Evolutionary conservation across 2,329 filamentous ascomycete genomes (phyloP), one percentile per base, ranked within the genome.

Genomic region (Cercospora janseana): DNA sequence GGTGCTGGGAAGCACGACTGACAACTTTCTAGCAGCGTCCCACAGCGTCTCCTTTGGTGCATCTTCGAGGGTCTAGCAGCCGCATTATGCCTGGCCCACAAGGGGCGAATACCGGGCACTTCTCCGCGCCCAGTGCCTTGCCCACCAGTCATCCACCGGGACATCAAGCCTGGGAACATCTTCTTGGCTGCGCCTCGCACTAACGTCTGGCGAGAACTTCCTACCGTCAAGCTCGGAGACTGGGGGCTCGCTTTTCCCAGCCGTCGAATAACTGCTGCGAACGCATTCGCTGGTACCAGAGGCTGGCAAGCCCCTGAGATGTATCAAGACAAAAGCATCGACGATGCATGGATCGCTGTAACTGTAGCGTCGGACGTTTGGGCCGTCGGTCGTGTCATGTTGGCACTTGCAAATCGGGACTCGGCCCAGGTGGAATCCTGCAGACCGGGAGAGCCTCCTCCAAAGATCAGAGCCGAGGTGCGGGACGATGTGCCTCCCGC

Each of bases 161-260:
- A 55, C 16, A 13, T 55, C 31, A 55, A 55, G 31, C 48, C 52
- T 9, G 26, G 3, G 7, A 55, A 55, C 18, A 31, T 54, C 15
- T 47, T 54, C 32, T 40, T 54, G 4, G 41, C 32, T 6, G 10
- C 18, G n/a, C 34, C 47, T 3, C 27, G 35, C 18, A 9, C 10
- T 12, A 28, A 29, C 4, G 18, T 31, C 15, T 50, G 51, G 51
- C 34, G 46, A 0, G 29, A 37, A 4, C 20, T 54, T n/a, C 46
- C 46, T 1, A 9, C 27, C 2, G 12, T 46, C 1, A 54, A 54
- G 35, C 4, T 54, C 24, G 51, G 29, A 3, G 51, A 54, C 42
- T 54, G 41, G 24, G 51, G 46, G n/a, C 28, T 49, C n/a, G 42
- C 29, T 1, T 13, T 26, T 12, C 34, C 7, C 6, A 20, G 28